Conservation (phyloP, 257 asterid genomes). For the Solanum gracilifrons region DNA sequence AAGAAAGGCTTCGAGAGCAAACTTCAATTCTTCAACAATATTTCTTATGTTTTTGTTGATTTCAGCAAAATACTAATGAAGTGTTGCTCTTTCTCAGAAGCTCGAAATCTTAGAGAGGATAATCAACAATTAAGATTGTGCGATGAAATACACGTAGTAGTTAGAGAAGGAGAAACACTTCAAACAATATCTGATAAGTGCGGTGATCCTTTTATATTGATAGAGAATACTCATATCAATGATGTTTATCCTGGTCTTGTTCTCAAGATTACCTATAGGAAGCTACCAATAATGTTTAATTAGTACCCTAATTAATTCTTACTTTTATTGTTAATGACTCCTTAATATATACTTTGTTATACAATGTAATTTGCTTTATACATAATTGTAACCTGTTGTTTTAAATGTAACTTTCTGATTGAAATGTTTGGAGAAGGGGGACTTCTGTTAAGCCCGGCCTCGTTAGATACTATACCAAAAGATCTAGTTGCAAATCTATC, state of each 20-base stretch:
- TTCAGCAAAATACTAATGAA: background rate
- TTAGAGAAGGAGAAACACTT: conserved; percentile 16
- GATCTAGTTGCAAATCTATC: background rate
- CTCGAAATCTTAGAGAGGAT: background rate
- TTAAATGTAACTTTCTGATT: background rate
- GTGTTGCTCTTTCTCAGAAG: background rate
- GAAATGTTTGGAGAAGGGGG: background rate
- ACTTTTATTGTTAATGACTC: too few species aligned
- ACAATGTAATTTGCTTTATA: too few species aligned
- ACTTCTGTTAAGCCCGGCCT: background rate
- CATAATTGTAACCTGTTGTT: too few species aligned
- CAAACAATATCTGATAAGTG: conserved; percentile 9
- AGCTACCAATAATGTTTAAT: background rate
- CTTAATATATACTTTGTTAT: too few species aligned
- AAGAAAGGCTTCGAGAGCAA: background rate
- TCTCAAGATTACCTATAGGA: background rate
- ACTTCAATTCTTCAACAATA: background rate
- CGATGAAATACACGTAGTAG: conserved; percentile 16
- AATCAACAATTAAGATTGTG: background rate
- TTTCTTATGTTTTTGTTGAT: background rate
- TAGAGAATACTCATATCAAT: conserved; percentile 10
- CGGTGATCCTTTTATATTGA: conserved; percentile 7
- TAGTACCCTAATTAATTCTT: background rate
- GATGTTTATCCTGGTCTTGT: background rate
- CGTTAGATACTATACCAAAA: background rate